Conservation (phyloP, 345 rosid species). For the Hibiscus syriacus region DNA sequence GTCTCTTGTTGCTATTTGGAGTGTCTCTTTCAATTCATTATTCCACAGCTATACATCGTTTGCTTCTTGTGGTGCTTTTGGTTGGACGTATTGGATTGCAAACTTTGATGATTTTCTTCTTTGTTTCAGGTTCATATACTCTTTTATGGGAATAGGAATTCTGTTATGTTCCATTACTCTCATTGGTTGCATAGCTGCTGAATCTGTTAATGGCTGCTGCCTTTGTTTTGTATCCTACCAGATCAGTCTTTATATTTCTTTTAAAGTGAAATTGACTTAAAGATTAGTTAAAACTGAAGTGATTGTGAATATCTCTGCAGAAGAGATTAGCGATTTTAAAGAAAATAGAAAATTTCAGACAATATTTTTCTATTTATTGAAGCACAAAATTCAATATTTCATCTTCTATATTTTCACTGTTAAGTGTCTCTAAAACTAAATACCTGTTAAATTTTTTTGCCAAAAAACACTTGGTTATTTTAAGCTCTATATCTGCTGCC, state of each 20-base stretch:
- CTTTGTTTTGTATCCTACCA: no score
- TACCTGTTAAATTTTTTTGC: not conserved
- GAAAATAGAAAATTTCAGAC: not conserved
- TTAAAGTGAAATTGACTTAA: not conserved
- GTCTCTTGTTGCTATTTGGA: not conserved
- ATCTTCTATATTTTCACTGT: not conserved
- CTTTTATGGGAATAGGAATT: slow-evolving; percentile 81
- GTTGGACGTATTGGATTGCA: not conserved
- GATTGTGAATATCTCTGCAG: not conserved
- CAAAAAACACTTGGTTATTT: not conserved
- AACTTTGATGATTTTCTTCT: slow-evolving; percentile 11
- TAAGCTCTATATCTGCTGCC: not conserved
- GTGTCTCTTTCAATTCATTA: not conserved
- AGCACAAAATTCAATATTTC: not conserved
- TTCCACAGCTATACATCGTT: not conserved
- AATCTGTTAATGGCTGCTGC: no score
- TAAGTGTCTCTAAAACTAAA: not conserved
- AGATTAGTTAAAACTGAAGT: not conserved
- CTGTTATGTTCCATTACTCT: slow-evolving; percentile 55
- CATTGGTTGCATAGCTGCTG: slow-evolving; percentile 82
- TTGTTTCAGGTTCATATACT: slow-evolving; percentile 86
- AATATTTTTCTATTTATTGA: not conserved
- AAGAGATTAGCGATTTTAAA: not conserved
- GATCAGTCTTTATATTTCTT: slow-evolving; percentile 2
- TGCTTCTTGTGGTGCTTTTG: not conserved